Evolutionary conservation across 1,284 basidiomycete genomes (phyloP).

Genomic region (Athelia sp.): DNA sequence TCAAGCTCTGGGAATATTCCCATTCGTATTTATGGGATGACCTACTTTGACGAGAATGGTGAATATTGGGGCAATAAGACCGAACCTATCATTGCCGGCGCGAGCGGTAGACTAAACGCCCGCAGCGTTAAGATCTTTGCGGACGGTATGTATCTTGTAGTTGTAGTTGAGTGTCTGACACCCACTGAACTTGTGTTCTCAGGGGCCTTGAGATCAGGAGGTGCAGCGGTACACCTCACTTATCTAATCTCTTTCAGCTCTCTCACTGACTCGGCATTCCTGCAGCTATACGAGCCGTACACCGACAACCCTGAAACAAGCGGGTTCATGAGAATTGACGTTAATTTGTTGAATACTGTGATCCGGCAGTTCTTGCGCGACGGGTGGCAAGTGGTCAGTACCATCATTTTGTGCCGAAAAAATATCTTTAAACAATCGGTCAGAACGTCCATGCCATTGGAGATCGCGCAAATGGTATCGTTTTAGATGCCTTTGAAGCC

Average conservation of each 20-base stretch:
- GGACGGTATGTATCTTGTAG: conserved; percentile 47
- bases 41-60: conserved; percentile 60
- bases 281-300: conserved; percentile 73
- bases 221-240: conserved; percentile 67
- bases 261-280: conserved; percentile 4
- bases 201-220: conserved; percentile 87
- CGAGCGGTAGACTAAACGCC: conserved; percentile 59
- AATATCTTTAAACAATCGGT: conserved; percentile 1
- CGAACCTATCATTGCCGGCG: conserved; percentile 50
- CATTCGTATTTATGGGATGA: conserved; percentile 75
- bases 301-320: conserved; percentile 71
- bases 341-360: conserved; percentile 56
- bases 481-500: conserved; percentile 78
- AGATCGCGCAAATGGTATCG: conserved; percentile 82
- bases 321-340: conserved; percentile 74
- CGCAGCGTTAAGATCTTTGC: conserved; percentile 89
- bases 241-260: conserved; percentile 1
- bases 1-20: conserved; percentile 16
- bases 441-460: conserved; percentile 91
- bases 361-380: conserved; percentile 71
- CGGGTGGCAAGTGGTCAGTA: conserved; percentile 75
- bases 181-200: conserved; percentile 9
- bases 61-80: conserved; percentile 76
- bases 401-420: conserved; percentile 10
- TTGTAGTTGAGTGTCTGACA: conserved; percentile 2